phyloP scores from a whole-genome alignment of 495 filamentous ascomycete genomes.

The Trichoderma parareesei region DNA sequence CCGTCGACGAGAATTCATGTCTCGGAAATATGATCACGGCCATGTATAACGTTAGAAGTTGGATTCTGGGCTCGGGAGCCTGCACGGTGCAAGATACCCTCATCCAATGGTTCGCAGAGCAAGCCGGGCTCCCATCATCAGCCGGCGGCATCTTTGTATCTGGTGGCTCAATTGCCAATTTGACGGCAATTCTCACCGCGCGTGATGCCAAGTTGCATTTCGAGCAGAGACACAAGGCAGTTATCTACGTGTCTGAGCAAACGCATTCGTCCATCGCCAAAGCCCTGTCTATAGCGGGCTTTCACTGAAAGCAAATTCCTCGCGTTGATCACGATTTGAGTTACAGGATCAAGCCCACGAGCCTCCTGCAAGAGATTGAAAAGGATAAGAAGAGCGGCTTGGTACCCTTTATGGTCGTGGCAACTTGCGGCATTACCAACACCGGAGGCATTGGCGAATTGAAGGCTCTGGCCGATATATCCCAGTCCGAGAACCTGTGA shows the following conservation, averaged over 20 bases:
- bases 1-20: slow-evolving; percentile 11
- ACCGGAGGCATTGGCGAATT: slow-evolving; percentile 25
- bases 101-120: slow-evolving; percentile 18
- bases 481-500: slow-evolving; percentile 1
- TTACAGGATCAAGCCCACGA: slow-evolving; percentile 10
- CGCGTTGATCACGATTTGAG: slow-evolving; percentile 15
- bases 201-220: slow-evolving; percentile 18
- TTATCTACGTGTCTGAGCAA: slow-evolving; percentile 22
- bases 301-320: slow-evolving; percentile 18
- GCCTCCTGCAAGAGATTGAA: slow-evolving; percentile 11
- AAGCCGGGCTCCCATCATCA: slow-evolving; percentile 15
- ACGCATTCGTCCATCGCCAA: slow-evolving; percentile 24
- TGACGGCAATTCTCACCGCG: slow-evolving; percentile 20
- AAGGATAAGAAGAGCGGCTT: slow-evolving; percentile 15
- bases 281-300: slow-evolving; percentile 19
- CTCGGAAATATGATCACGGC: slow-evolving; percentile 14
- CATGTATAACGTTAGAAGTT: slow-evolving; percentile 14
- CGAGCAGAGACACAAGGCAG: slow-evolving; percentile 11
- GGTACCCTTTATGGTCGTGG: slow-evolving; percentile 21
- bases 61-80: slow-evolving; percentile 16
- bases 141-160: slow-evolving; percentile 22
- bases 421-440: slow-evolving; percentile 23
- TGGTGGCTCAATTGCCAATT: slow-evolving; percentile 25
- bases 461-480: background rate
- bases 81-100: slow-evolving; percentile 16